A percentile compares a stretch with the other conserved stretches of the same genome.
Conservation (phyloP, 768 basidiomycete species). For the Mycena pura region DNA sequence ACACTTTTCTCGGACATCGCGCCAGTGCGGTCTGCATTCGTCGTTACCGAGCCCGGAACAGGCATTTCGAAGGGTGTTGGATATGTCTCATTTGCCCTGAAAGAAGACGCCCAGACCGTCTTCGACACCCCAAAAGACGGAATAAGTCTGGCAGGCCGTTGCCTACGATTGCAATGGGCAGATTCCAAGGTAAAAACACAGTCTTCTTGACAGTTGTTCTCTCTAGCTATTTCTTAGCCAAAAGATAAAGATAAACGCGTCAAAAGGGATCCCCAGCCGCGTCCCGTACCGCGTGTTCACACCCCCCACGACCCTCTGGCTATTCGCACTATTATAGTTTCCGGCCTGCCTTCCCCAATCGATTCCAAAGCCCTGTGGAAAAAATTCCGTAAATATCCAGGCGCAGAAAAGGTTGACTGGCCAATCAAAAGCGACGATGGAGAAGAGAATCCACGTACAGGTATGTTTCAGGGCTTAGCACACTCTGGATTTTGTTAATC, state of each 20-base stretch:
- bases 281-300: constrained; percentile 41
- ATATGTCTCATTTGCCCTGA: constrained; percentile 90
- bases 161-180: constrained; percentile 81
- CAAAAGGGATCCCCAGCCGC: constrained; percentile 46
- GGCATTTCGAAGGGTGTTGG: constrained; percentile 93
- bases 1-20: constrained; percentile 96
- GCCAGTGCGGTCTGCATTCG: constrained; percentile 92
- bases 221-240: constrained; percentile 38
- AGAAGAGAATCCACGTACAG: constrained; percentile 53
- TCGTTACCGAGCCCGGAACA: constrained; percentile 81
- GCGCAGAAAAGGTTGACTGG: constrained; percentile 80
- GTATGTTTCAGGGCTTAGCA: constrained; percentile 39
- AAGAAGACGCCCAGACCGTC: constrained; percentile 85
- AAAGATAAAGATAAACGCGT: constrained; percentile 49
- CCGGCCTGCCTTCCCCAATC: constrained; percentile 70
- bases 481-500: neutral
- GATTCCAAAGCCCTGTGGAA: constrained; percentile 82
- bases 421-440: constrained; percentile 60
- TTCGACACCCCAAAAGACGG: constrained; percentile 69
- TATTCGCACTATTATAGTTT: constrained; percentile 78
- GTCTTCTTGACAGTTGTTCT: neutral
- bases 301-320: constrained; percentile 75
- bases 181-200: constrained; percentile 66
- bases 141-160: constrained; percentile 70
- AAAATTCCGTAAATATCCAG: constrained; percentile 80